Conservation (phyloP, 2,329 filamentous ascomycete genomes). For the Colletotrichum endophyticum region DNA sequence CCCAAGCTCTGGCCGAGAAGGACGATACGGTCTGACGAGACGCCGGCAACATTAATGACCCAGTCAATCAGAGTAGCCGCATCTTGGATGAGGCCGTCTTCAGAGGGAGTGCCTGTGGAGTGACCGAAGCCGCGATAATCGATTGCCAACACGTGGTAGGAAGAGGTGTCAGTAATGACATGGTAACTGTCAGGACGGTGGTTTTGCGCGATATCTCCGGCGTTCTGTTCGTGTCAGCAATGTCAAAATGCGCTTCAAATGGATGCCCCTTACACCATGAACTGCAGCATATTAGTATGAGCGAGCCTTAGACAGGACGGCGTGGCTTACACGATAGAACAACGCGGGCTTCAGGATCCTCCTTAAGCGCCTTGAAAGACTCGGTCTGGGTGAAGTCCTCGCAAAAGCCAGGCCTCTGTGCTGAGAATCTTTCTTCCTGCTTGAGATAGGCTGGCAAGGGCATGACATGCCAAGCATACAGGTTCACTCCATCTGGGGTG, state of each 20-base stretch:
- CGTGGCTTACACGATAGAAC: constrained; percentile 59
- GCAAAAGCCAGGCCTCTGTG: constrained; percentile 53
- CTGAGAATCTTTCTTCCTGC: constrained; percentile 68
- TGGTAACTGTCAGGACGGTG: constrained; percentile 80
- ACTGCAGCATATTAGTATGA: constrained; percentile 42
- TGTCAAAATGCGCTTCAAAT: constrained; percentile 23
- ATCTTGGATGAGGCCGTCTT: constrained; percentile 82
- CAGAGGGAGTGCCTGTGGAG: constrained; percentile 80
- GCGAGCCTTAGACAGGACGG: not conserved
- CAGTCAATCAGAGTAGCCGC: constrained; percentile 76
- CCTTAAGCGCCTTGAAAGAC: constrained; percentile 65
- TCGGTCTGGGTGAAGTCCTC: constrained; percentile 60
- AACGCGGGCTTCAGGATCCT: constrained; percentile 67
- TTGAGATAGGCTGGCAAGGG: constrained; percentile 78
- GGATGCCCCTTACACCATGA: constrained; percentile 61
- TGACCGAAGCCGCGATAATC: constrained; percentile 90
- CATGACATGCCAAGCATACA: constrained; percentile 92
- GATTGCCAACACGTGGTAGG: constrained; percentile 82
- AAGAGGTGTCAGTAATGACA: constrained; percentile 73
- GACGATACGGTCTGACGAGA: constrained; percentile 76
- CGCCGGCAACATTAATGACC: constrained; percentile 65
- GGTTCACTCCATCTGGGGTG: constrained; percentile 75
- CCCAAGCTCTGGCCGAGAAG: constrained; percentile 88
- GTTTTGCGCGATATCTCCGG: constrained; percentile 82
- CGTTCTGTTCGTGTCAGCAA: constrained; percentile 61